Conservation (phyloP, 768 basidiomycete species). For the Boletus sp. region DNA sequence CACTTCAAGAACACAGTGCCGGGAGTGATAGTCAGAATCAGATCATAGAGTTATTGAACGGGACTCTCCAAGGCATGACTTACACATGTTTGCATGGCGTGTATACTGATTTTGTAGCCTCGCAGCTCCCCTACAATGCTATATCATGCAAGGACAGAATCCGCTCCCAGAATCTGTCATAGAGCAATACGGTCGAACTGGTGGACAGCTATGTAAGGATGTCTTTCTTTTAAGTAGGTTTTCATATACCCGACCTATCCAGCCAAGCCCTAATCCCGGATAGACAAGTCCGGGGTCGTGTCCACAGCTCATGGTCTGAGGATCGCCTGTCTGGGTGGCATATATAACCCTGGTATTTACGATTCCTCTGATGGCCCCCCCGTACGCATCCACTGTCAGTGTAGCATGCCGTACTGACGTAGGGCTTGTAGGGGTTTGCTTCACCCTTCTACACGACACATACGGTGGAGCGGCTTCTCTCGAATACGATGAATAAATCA, state of each 20-base stretch:
- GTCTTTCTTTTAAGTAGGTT: constrained; percentile 81
- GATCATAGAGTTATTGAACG: constrained; percentile 58
- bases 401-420: neutral
- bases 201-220: constrained; percentile 78
- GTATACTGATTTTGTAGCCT: constrained; percentile 13
- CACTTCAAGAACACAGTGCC: constrained; percentile 33
- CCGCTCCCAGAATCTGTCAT: constrained; percentile 71
- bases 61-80: constrained; percentile 59
- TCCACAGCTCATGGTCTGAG: constrained; percentile 77
- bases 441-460: constrained; percentile 73
- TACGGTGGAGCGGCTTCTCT: constrained; percentile 66
- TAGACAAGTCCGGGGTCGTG: constrained; percentile 79
- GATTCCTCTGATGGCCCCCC: constrained; percentile 58
- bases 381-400: constrained; percentile 38
- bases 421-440: constrained; percentile 55
- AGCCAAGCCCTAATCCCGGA: constrained; percentile 3
- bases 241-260: neutral
- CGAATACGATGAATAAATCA: constrained; percentile 61
- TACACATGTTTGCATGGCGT: neutral
- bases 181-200: constrained; percentile 69
- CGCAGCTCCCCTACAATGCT: constrained; percentile 83
- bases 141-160: constrained; percentile 85
- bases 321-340: constrained; percentile 83
- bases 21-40: constrained; percentile 45
- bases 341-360: constrained; percentile 62